phyloP scores from a whole-genome alignment of 495 filamentous ascomycete species.

The Podospora comata region DNA sequence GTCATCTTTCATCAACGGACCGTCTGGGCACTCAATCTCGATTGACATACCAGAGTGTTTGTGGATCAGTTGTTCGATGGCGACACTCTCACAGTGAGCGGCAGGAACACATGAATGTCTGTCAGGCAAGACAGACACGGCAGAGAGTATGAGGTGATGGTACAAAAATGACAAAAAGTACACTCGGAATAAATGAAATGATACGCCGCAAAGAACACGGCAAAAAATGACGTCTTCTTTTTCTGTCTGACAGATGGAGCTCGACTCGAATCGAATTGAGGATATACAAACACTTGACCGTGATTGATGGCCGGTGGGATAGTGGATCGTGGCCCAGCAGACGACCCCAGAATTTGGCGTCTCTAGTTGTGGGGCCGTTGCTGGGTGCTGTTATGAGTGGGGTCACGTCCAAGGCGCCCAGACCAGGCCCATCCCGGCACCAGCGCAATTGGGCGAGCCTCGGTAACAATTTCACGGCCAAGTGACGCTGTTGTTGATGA shows the following conservation, averaged over 20 bases:
- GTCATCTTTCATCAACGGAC: constrained; percentile 9
- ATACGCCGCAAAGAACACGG: no score
- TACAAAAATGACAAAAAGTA: no score
- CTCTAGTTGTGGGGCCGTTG: not conserved
- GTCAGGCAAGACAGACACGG: not conserved
- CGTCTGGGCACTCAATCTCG: constrained; percentile 1
- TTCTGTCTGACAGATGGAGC: no score
- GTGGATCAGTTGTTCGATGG: not conserved
- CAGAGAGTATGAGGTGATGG: no score
- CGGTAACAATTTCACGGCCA: constrained; percentile 3
- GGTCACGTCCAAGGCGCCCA: constrained; percentile 5
- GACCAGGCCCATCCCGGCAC: constrained; percentile 7
- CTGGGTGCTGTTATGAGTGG: not conserved
- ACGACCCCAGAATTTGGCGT: constrained; percentile 4
- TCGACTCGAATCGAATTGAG: no score
- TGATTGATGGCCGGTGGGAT: not conserved
- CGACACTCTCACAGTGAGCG: not conserved
- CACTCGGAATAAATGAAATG: no score
- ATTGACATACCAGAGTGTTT: constrained; percentile 1
- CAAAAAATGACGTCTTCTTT: no score
- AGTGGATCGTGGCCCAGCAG: not conserved
- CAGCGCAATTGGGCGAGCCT: constrained; percentile 1
- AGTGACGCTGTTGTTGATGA: constrained; percentile 4
- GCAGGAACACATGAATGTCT: not conserved
- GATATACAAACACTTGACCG: not conserved